phyloP scores from a whole-genome alignment of 495 filamentous ascomycete genomes.

The Xylaria scruposa region DNA sequence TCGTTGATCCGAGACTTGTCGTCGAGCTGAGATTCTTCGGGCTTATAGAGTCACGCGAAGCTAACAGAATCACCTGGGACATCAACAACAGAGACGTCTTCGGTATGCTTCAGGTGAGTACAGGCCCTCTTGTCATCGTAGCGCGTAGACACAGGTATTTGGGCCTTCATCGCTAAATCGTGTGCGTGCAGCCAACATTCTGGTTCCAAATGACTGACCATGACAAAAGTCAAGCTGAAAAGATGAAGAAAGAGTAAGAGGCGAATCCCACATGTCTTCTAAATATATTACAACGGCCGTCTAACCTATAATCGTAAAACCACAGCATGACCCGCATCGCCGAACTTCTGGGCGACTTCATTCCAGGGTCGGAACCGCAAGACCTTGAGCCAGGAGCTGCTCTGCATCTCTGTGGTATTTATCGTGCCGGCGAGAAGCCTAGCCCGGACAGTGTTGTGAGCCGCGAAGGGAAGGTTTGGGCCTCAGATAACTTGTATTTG shows the following conservation, averaged over 20 bases:
- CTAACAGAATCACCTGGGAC: neutral
- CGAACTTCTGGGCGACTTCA: slow-evolving; percentile 2
- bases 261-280: neutral
- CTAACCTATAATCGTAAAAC: neutral
- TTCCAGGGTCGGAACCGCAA: slow-evolving; percentile 6
- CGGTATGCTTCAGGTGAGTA: neutral
- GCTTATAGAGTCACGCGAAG: neutral
- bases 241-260: slow-evolving; percentile 24
- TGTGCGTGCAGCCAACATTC: neutral
- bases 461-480: slow-evolving; percentile 11
- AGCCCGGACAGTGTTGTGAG: neutral
- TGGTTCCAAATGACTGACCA: neutral
- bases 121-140: neutral
- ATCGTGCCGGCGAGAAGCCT: slow-evolving; percentile 17
- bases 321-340: slow-evolving; percentile 21
- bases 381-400: neutral
- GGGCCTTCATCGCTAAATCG: neutral
- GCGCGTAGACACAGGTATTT: neutral
- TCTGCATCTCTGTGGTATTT: slow-evolving; percentile 11
- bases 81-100: neutral
- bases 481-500: slow-evolving; percentile 10
- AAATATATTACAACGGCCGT: neutral
- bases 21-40: neutral
- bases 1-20: neutral
- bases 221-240: neutral